Conservation (phyloP, 768 basidiomycete species). For the Suillus americanus region DNA sequence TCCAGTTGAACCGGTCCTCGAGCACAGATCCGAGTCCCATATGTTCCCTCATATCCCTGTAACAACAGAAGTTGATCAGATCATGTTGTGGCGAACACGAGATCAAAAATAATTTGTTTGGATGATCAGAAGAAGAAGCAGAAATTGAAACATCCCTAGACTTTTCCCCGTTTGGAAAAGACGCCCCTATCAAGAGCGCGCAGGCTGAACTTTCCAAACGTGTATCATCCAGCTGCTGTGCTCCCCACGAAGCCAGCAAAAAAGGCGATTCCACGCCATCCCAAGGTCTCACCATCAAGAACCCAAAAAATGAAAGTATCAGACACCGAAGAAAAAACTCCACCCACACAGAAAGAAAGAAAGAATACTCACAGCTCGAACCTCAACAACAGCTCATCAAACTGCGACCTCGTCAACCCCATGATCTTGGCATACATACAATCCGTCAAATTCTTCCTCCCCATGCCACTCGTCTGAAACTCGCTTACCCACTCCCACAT, state of each 20-base stretch:
- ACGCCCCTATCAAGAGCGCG: neutral
- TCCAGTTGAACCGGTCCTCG: slow-evolving; percentile 52
- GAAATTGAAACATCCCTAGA: neutral
- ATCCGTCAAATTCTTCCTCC: slow-evolving; percentile 5
- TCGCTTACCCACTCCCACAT: slow-evolving; percentile 79
- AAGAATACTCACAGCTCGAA: slow-evolving; percentile 58
- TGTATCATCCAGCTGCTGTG: neutral
- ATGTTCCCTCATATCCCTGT: slow-evolving; percentile 67
- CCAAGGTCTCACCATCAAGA: neutral
- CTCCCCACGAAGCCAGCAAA: neutral
- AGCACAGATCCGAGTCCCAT: slow-evolving; percentile 47
- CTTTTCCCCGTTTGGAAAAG: neutral
- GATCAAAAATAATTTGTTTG: neutral
- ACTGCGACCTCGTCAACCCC: slow-evolving; percentile 58
- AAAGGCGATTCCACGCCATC: neutral
- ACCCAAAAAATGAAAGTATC: neutral
- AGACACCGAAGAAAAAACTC: neutral
- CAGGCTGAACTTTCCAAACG: neutral
- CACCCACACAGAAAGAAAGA: neutral
- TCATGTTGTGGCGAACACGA: neutral
- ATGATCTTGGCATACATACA: slow-evolving; percentile 33
- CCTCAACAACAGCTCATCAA: slow-evolving; percentile 53
- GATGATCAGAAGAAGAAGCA: neutral
- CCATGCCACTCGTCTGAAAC: slow-evolving; percentile 37
- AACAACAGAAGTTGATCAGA: slow-evolving; percentile 5